Evolutionary conservation across 257 asterid genomes (phyloP).

Genomic region (Plantago major): DNA sequence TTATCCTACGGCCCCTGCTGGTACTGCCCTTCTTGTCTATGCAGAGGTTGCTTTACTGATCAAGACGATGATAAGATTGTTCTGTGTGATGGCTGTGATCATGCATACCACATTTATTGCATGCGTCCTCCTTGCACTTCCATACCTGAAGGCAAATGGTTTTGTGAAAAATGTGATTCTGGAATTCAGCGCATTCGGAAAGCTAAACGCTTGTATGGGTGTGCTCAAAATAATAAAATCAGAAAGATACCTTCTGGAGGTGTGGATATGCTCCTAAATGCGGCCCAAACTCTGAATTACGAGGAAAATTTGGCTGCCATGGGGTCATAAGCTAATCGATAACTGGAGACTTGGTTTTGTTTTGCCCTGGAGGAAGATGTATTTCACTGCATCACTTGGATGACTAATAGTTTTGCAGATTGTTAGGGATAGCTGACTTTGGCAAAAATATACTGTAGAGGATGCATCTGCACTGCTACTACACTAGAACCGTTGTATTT

Average conservation of each 20-base stretch:
- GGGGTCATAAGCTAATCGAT: not conserved
- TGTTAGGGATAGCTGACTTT: conserved; percentile 16
- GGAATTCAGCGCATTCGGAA: conserved; percentile 45
- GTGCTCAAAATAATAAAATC: conserved; percentile 21
- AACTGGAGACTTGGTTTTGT: conserved; percentile 1
- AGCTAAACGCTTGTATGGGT: conserved; percentile 46
- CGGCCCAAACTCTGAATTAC: conserved; percentile 65
- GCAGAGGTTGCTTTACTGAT: conserved; percentile 68
- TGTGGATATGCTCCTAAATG: conserved; percentile 80
- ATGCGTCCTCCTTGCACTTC: conserved; percentile 58
- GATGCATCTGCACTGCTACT: not conserved
- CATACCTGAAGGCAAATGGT: conserved; percentile 76
- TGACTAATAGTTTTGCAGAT: conserved; percentile 26
- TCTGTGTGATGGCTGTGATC: conserved; percentile 88
- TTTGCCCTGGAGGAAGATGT: conserved; percentile 2
- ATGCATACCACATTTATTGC: conserved; percentile 79
- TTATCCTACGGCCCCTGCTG: conserved; percentile 50
- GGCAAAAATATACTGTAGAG: not conserved
- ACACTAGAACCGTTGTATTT: not conserved
- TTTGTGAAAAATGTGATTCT: conserved; percentile 53
- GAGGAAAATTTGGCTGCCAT: conserved; percentile 48
- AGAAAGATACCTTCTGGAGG: conserved; percentile 60
- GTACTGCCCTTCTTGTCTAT: conserved; percentile 94
- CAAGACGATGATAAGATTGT: conserved; percentile 76
- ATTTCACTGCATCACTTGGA: conserved; percentile 13